Evolutionary conservation across 2,329 filamentous ascomycete genomes (phyloP).

Genomic region (Aspergillus sp.): DNA sequence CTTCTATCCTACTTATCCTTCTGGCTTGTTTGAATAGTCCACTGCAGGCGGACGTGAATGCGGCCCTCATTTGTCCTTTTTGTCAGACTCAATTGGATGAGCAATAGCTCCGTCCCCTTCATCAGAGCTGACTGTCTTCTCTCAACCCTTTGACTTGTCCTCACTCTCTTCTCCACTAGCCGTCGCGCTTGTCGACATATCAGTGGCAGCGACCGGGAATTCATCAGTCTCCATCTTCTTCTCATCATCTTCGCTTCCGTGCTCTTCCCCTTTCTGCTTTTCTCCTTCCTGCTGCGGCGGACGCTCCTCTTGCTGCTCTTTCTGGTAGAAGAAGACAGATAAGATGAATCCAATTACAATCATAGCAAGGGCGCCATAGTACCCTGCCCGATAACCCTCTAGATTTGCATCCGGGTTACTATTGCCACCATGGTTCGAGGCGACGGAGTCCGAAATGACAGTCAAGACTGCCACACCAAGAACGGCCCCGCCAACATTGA

Average conservation of each 20-base stretch:
- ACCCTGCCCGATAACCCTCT: background rate
- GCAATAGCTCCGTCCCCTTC: too few relatives aligned
- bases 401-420: background rate
- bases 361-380: background rate
- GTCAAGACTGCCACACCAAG: background rate
- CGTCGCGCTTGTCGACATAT: background rate
- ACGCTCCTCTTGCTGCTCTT: background rate
- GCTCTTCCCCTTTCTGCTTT: background rate
- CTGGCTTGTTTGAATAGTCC: too few relatives aligned
- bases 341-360: background rate
- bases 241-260: background rate
- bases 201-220: background rate
- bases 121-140: too few relatives aligned
- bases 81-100: too few relatives aligned
- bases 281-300: background rate
- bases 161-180: too few relatives aligned
- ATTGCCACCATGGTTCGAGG: background rate
- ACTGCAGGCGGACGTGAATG: too few relatives aligned
- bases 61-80: too few relatives aligned
- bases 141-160: too few relatives aligned
- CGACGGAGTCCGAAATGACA: background rate
- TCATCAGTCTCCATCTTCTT: background rate
- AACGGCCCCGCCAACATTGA: background rate
- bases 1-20: too few relatives aligned
- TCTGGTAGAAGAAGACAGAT: background rate